Percentiles rank a stretch among this genome's conserved stretches.
Conservation (phyloP, 2,329 filamentous ascomycete species). For the Emericellopsis atlantica region DNA sequence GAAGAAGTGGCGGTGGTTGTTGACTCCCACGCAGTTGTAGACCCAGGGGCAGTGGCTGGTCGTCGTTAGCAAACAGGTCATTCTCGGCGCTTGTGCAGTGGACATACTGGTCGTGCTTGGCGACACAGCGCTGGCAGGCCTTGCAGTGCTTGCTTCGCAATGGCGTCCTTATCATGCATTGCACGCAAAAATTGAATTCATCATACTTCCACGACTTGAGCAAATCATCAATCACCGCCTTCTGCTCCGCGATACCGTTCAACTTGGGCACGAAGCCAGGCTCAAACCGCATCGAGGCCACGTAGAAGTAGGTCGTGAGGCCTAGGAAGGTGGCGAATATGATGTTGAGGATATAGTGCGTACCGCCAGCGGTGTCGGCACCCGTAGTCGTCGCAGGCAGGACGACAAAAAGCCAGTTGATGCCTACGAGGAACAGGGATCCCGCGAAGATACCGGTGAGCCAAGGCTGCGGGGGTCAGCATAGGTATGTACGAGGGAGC, state of each 20-base stretch:
- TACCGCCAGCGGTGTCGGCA: constrained; percentile 4
- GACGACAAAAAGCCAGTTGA: constrained; percentile 64
- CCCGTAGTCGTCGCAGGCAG: constrained; percentile 34
- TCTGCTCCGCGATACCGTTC: constrained; percentile 79
- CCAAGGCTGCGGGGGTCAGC: constrained; percentile 51
- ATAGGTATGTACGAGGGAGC: not conserved
- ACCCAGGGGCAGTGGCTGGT: constrained; percentile 91
- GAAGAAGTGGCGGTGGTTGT: constrained; percentile 94
- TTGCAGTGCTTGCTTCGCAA: constrained; percentile 93
- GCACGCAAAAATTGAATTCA: constrained; percentile 84
- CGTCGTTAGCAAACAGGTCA: not conserved
- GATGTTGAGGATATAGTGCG: constrained; percentile 66
- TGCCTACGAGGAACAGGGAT: constrained; percentile 67
- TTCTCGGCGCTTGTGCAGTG: not conserved
- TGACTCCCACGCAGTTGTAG: constrained; percentile 88
- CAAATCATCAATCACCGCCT: constrained; percentile 77
- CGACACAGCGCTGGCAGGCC: constrained; percentile 81
- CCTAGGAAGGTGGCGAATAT: constrained; percentile 52
- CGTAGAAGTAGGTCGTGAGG: constrained; percentile 76
- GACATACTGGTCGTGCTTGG: constrained; percentile 89
- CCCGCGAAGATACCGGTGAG: constrained; percentile 86
- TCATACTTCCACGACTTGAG: constrained; percentile 82
- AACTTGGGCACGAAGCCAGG: constrained; percentile 90
- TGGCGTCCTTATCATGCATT: constrained; percentile 88
- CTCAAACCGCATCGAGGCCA: constrained; percentile 73